Percentiles rank a stretch among this genome's conserved stretches.
Evolutionary conservation across 2,329 filamentous ascomycete species (phyloP).

Genomic region (Hypoxylon sp.): DNA sequence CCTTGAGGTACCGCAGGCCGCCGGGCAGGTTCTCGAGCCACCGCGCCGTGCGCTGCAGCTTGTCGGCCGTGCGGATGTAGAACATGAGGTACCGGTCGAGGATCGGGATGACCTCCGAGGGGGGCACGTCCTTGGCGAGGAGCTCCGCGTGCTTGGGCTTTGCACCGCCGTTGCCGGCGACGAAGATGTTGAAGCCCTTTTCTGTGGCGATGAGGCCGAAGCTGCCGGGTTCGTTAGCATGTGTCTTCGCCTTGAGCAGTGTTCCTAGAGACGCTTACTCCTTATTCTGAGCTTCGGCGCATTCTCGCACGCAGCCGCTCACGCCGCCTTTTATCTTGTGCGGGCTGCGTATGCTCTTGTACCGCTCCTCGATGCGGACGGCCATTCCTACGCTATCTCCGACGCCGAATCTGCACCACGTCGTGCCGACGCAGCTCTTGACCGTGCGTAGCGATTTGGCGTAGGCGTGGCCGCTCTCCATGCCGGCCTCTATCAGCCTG

Average conservation of each 20-base stretch:
- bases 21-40: constrained; percentile 89
- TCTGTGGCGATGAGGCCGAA: constrained; percentile 93
- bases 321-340: constrained; percentile 95
- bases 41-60: constrained; percentile 86
- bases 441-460: constrained; percentile 90
- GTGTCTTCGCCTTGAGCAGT: background rate
- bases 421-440: constrained; percentile 91
- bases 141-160: constrained; percentile 86
- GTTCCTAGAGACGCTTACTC: constrained; percentile 67
- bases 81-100: constrained; percentile 92
- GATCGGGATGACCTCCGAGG: constrained; percentile 84
- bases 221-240: constrained; percentile 49
- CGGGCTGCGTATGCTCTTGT: constrained; percentile 89
- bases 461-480: constrained; percentile 93
- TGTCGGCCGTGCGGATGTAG: constrained; percentile 93
- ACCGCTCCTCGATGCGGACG: constrained; percentile 86
- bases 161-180: constrained; percentile 89
- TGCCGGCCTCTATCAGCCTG: constrained; percentile 81
- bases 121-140: constrained; percentile 86
- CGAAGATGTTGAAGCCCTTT: constrained; percentile 93
- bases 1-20: constrained; percentile 83
- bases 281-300: constrained; percentile 92
- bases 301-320: constrained; percentile 91
- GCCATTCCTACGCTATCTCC: constrained; percentile 94
- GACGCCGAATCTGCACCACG: constrained; percentile 91